Base-by-base conservation (phyloP, 2,329 filamentous ascomycete species). In the Sporothrix mexicana region DNA sequence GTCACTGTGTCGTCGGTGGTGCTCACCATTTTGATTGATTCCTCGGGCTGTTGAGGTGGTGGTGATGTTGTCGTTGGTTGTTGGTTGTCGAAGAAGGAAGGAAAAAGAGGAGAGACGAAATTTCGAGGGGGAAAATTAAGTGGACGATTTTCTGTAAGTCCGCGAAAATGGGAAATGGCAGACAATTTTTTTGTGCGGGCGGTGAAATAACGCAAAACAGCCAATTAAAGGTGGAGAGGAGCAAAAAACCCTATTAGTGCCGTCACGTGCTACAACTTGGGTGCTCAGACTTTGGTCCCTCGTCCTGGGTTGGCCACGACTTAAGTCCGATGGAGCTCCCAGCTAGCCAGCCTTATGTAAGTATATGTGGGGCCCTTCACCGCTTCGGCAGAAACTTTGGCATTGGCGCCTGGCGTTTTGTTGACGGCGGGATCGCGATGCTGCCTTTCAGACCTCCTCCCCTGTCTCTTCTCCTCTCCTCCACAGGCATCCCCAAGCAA, bases 1-100 rank as follows among this genome's bases (percentile, higher is more conserved):
- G 7, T 36, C 3, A 36, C n/a, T n/a, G 10, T 49, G 6, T 49
- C 8, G 13, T 10, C 10, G 8, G 6, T 20, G 45, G 1, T 61
- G 30, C 79, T 51, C 80, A 84, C 83, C 83, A 84, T 84, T 79
- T 77, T 81, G 80, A 72, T 47, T 72, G 73, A 71, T 74, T 62
- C 70, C 53, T 69, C 23, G 68, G 41, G 72, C 62, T 55, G 66
- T 59, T 41, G 62, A 59, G 53, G 55, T 36, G 36, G 10, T 64
- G 36, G 69, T 53, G 23, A 57, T 66, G 76, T 74, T 69, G 74
- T 69, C 71, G 74, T 61, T 74, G 43, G 59, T 64, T 47, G 53
- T 62, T 59, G 55, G 70, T 69, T 70, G 66, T 70, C 62, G 59
- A 59, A 36, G 62, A 47, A 70, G 57, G 51, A 71, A 66, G 73